A percentile compares a stretch with the other conserved stretches of the same genome.
These are phyloP conservation scores for Sporothrix globosa DNA, from an alignment of 2,329 filamentous ascomycete species.

Conservation along the genomic window DNA sequence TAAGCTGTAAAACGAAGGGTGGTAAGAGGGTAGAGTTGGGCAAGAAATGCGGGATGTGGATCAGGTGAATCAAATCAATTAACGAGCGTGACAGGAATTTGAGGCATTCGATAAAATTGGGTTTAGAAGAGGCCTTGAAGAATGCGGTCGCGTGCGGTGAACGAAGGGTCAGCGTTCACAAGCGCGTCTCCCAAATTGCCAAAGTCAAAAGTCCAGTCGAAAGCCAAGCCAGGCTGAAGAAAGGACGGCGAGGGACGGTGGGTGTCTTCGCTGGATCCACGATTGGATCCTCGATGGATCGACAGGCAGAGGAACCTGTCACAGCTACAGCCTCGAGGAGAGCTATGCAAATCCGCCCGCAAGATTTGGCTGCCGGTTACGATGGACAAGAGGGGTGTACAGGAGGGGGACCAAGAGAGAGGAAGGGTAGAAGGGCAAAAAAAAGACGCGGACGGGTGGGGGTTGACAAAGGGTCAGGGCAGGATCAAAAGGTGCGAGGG, in stretches of 20 bases:
- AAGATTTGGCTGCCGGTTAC: constrained; percentile 18
- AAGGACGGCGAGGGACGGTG: not conserved
- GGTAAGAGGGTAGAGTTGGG: not conserved
- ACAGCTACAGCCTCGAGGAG: constrained; percentile 9
- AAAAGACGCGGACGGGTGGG: constrained; percentile 7
- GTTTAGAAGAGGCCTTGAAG: constrained; percentile 8
- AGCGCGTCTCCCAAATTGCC: constrained; percentile 30
- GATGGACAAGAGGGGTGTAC: not conserved
- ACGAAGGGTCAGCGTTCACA: constrained; percentile 9
- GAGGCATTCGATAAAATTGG: not conserved
- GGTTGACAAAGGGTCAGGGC: not conserved
- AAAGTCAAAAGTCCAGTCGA: constrained; percentile 2
- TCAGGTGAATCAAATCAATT: constrained; percentile 23
- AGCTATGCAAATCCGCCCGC: constrained; percentile 25
- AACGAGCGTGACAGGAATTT: constrained; percentile 31
- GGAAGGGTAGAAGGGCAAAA: not conserved
- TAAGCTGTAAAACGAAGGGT: not conserved
- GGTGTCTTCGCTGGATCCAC: constrained; percentile 6
- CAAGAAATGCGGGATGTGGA: constrained; percentile 27
- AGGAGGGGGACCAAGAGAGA: no score
- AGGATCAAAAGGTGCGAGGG: not conserved
- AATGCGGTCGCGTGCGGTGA: constrained; percentile 28
- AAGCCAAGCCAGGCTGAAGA: constrained; percentile 14
- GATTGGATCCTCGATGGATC: constrained; percentile 24
- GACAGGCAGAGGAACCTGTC: constrained; percentile 25